A percentile compares a stretch with the other conserved stretches of the same genome.
Conservation (phyloP, 805 yeast species). For the Suhomyces faveliae region DNA sequence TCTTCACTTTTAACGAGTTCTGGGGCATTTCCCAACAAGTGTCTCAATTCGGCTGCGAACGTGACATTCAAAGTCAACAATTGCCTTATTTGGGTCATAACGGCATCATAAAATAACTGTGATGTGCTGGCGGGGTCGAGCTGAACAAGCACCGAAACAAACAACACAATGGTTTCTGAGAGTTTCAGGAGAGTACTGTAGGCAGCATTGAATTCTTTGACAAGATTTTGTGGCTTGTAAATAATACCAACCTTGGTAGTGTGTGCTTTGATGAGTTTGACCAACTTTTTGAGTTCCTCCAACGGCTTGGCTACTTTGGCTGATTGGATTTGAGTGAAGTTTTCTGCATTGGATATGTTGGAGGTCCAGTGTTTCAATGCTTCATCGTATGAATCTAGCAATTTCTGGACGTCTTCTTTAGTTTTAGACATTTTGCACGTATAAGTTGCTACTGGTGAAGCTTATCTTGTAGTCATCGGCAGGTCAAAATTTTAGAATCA, state of each 20-base stretch:
- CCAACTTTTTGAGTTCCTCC: constrained; percentile 57
- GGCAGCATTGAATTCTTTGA: constrained; percentile 41
- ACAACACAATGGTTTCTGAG: constrained; percentile 42
- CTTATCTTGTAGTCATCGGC: background rate
- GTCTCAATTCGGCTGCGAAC: constrained; percentile 29
- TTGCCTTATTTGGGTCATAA: constrained; percentile 20
- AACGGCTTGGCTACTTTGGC: constrained; percentile 45
- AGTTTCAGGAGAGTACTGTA: constrained; percentile 47
- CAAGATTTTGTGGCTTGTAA: constrained; percentile 56
- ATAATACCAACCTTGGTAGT: constrained; percentile 74
- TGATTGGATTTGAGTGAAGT: constrained; percentile 19
- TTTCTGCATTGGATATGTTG: constrained; percentile 5
- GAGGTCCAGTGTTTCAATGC: constrained; percentile 31
- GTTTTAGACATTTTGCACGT: constrained; percentile 6
- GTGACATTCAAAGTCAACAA: constrained; percentile 17
- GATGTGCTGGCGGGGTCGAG: constrained; percentile 27
- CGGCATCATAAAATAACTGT: constrained; percentile 39
- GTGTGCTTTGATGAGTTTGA: constrained; percentile 66
- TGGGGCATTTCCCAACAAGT: constrained; percentile 17
- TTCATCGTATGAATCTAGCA: constrained; percentile 29
- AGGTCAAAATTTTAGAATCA: background rate
- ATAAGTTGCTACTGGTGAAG: background rate
- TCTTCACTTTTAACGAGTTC: constrained; percentile 10
- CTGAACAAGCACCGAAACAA: constrained; percentile 44
- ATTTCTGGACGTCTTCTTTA: constrained; percentile 20